Evolutionary conservation across 331 rosid genomes (phyloP).

Genomic region (Quercus phellos): DNA sequence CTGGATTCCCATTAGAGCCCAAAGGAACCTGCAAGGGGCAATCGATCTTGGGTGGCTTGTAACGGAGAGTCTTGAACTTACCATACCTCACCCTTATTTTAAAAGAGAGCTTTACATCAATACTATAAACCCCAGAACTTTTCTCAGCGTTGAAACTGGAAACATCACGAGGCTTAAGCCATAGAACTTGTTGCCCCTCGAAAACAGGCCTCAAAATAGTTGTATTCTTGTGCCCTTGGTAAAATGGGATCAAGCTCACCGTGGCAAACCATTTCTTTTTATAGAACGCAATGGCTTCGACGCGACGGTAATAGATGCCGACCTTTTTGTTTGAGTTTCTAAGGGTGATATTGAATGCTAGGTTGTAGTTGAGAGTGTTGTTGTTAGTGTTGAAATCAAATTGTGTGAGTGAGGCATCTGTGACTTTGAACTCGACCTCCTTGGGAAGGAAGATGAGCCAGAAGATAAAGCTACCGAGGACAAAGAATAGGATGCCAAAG

Average conservation of each 20-base stretch:
- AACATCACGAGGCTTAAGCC: neutral
- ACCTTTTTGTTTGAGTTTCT: neutral
- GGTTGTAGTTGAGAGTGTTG: neutral
- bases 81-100: constrained; percentile 17
- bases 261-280: neutral
- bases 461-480: too few relatives aligned
- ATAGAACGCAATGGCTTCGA: constrained; percentile 23
- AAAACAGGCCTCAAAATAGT: constrained; percentile 6
- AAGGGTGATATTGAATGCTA: neutral
- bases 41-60: constrained; percentile 17
- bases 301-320: constrained; percentile 6
- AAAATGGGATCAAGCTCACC: constrained; percentile 12
- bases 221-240: constrained; percentile 37
- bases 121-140: constrained; percentile 16
- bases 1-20: neutral
- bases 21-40: constrained; percentile 39
- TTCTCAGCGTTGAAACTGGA: constrained; percentile 19
- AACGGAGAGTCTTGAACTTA: constrained; percentile 4
- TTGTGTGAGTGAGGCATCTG: neutral
- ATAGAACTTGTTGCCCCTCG: neutral
- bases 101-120: constrained; percentile 24
- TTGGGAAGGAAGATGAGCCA: too few relatives aligned
- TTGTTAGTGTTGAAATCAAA: neutral
- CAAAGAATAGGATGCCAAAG: too few relatives aligned
- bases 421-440: constrained; percentile 1